Conservation (phyloP, 345 rosid genomes). For the Chamaenerion angustifolium region DNA sequence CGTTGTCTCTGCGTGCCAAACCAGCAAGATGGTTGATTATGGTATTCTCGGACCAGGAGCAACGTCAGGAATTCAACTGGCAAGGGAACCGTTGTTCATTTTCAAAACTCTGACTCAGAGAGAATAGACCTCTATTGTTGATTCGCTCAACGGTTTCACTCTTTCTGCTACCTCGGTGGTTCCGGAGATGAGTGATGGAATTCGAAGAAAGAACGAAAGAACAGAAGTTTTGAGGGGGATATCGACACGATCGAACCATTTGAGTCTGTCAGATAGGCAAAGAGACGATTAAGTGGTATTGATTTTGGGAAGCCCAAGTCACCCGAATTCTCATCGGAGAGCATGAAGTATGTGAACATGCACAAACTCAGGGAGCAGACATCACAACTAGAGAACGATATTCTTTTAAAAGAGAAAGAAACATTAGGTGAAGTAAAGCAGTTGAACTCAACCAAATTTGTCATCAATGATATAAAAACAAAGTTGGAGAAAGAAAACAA, state of each 20-base stretch:
- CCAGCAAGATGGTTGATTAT: no score
- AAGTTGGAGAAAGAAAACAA: conserved; percentile 46
- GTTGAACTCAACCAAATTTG: conserved; percentile 53
- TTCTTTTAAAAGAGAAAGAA: conserved; percentile 56
- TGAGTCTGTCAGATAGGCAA: conserved; percentile 86
- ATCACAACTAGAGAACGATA: conserved; percentile 44
- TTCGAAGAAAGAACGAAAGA: conserved; percentile 3
- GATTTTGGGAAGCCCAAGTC: conserved; percentile 79
- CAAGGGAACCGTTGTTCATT: no score
- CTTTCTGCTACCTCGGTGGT: no score
- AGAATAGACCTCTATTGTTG: no score
- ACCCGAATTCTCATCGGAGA: conserved; percentile 18
- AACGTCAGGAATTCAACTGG: no score
- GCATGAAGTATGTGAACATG: conserved; percentile 31
- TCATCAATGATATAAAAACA: conserved; percentile 39
- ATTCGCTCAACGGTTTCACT: no score
- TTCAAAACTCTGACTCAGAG: no score
- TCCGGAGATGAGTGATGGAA: conserved; percentile 2
- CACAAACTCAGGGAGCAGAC: conserved; percentile 45
- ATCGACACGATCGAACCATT: conserved; percentile 84
- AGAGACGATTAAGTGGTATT: conserved; percentile 70
- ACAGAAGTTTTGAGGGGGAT: conserved; percentile 25
- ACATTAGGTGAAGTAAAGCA: conserved; percentile 56
- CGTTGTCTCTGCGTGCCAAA: no score
- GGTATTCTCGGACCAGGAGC: no score